Conservation (phyloP, 179 eudicot species). For the Carnegiea gigantea region DNA sequence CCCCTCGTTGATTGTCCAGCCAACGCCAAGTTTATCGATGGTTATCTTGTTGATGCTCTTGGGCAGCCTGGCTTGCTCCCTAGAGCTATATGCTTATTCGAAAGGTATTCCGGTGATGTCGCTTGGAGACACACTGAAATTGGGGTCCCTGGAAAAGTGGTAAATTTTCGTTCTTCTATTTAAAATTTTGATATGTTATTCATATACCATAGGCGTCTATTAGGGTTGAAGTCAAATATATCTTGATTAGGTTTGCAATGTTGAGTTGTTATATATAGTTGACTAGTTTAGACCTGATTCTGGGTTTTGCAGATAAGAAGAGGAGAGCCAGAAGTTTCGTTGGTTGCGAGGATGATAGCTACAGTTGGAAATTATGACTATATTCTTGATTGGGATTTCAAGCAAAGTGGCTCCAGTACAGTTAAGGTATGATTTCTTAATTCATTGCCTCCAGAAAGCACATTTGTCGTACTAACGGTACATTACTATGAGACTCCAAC, state of each 20-base stretch:
- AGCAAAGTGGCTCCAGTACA: slow-evolving; percentile 70
- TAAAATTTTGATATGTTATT: not conserved
- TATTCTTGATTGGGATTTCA: slow-evolving; percentile 86
- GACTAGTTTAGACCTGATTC: not conserved
- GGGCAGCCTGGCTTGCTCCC: slow-evolving; percentile 52
- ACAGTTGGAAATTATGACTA: slow-evolving; percentile 90
- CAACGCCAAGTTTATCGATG: slow-evolving; percentile 61
- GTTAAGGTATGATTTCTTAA: slow-evolving; percentile 48
- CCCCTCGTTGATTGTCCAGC: slow-evolving; percentile 66
- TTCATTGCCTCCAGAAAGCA: not conserved
- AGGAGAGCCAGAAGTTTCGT: slow-evolving; percentile 57
- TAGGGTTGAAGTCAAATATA: no score
- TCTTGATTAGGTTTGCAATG: no score
- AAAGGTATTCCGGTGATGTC: slow-evolving; percentile 55
- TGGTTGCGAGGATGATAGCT: slow-evolving; percentile 91
- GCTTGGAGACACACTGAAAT: slow-evolving; percentile 87
- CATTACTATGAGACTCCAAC: no score
- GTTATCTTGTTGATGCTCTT: slow-evolving; percentile 58
- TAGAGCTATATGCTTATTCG: slow-evolving; percentile 61
- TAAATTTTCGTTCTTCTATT: slow-evolving; percentile 16
- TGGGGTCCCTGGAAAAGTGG: slow-evolving; percentile 85
- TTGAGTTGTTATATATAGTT: no score
- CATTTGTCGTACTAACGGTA: not conserved
- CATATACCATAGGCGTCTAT: no score
- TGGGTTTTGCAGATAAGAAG: slow-evolving; percentile 49